Conservation (phyloP, 2,329 filamentous ascomycete genomes). For the Sclerotinia sclerotiorum region DNA sequence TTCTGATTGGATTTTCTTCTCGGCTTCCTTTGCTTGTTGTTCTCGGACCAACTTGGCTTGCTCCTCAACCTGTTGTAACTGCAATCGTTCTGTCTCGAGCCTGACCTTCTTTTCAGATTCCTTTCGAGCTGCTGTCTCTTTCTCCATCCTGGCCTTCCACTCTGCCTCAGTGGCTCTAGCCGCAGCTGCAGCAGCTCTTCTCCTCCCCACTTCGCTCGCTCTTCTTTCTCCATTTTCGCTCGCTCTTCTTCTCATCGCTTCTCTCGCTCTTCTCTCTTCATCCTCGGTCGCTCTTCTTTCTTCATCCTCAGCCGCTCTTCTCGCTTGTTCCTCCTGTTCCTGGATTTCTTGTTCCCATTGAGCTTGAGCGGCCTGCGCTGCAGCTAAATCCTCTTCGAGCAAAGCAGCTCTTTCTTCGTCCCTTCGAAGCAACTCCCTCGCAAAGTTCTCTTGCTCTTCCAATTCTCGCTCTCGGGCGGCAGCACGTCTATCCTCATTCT, state of each 20-base stretch:
- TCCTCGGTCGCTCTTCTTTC: neutral
- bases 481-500: constrained; percentile 15
- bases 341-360: constrained; percentile 17
- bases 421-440: constrained; percentile 4
- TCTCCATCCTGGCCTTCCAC: constrained; percentile 10
- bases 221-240: neutral
- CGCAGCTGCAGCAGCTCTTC: neutral
- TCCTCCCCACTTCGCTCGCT: neutral
- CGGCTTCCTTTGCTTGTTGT: neutral
- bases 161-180: neutral
- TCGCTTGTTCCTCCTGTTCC: constrained; percentile 7
- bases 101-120: constrained; percentile 12
- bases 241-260: neutral
- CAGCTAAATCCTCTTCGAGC: constrained; percentile 13
- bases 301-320: neutral
- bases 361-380: constrained; percentile 21
- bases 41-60: constrained; percentile 8
- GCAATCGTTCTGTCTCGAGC: constrained; percentile 11
- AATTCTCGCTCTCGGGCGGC: constrained; percentile 9
- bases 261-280: constrained; percentile 5
- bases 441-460: constrained; percentile 17
- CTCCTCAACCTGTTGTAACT: neutral
- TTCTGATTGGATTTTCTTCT: constrained; percentile 5
- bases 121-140: constrained; percentile 2
- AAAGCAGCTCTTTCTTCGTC: constrained; percentile 10